Base-by-base conservation (phyloP, 1,139 yeast species). In the Debaryomyces subglobosus region DNA sequence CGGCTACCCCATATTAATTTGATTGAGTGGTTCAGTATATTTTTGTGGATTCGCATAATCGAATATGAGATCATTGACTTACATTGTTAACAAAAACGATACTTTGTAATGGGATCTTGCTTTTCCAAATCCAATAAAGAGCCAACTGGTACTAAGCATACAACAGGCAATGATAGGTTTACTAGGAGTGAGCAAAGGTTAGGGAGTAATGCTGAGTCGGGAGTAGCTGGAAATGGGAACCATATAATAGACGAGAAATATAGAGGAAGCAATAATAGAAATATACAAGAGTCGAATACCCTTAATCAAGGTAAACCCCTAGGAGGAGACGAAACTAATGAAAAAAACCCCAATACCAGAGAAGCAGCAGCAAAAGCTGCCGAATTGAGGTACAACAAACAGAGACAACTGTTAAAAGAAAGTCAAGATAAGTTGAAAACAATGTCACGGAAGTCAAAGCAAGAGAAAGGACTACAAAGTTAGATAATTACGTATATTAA, bases 351-450 rank as follows among this genome's bases (percentile, higher is more conserved):
- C 4, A 45, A 41, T 37, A 51, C 65, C 33, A 60, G 55, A 49
- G 64, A 59, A 20, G 75, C 76, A 1, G 75, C 65, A 4, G 77
- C 76, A 5, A 54, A 54, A 35, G 77, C 77, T 3, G 78, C 78
- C 1, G 71, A 72, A 48, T 59, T 57, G 40, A 55, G 78, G 37
- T 67, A 54, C 51, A 53, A 60, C 36, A 61, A 60, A 44, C 68
- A 63, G 16, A 69, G 69, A 45, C 61, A 61, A 25, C 55, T 64
- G 42, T 39, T 52, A 15, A 59, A 58, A 44, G 57, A 56, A 12
- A 69, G 77, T 49, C 58, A 61, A 47, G 63, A 57, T 16, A 68
- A 63, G 54, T 56, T 73, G 44, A 61, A 65, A 53, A 58, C 64
- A 15, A 63, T 69, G 71, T 54, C 63, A 43, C 62, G 60, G 49